These are phyloP conservation scores for Sonneratia alba DNA, from an alignment of 345 rosid genomes.

Conservation along the genomic window DNA sequence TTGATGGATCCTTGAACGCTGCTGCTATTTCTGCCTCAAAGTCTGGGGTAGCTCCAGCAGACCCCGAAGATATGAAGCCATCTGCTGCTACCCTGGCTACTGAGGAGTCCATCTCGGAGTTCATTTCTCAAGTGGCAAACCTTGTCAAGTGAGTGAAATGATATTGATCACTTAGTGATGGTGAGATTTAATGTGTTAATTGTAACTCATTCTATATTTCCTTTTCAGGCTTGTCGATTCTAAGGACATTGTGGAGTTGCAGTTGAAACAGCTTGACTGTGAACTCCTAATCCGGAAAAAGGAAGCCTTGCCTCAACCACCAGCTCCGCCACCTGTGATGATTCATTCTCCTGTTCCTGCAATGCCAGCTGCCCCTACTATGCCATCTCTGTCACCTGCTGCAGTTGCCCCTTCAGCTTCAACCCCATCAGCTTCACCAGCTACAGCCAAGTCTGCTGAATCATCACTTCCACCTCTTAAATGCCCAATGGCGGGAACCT, in stretches of 20 bases:
- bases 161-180: no score
- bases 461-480: constrained; percentile 63
- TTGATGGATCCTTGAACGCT: no score
- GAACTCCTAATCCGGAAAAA: constrained; percentile 72
- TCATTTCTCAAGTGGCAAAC: no score
- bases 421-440: constrained; percentile 32
- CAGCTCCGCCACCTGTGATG: constrained; percentile 40
- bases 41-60: no score
- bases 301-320: constrained; percentile 70
- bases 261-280: constrained; percentile 74
- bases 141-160: no score
- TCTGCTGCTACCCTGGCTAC: no score
- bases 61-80: no score
- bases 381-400: constrained; percentile 30
- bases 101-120: no score
- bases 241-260: constrained; percentile 78
- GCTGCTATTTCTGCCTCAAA: no score
- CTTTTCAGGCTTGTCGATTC: constrained; percentile 79
- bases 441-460: constrained; percentile 38
- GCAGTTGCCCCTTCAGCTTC: constrained; percentile 23
- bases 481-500: constrained; percentile 91
- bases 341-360: constrained; percentile 35
- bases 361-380: constrained; percentile 27
- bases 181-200: neutral
- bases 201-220: neutral